Percentiles rank a stretch among this genome's conserved stretches.
phyloP scores from a whole-genome alignment of 1,139 yeast genomes.

The Candida sp. region DNA sequence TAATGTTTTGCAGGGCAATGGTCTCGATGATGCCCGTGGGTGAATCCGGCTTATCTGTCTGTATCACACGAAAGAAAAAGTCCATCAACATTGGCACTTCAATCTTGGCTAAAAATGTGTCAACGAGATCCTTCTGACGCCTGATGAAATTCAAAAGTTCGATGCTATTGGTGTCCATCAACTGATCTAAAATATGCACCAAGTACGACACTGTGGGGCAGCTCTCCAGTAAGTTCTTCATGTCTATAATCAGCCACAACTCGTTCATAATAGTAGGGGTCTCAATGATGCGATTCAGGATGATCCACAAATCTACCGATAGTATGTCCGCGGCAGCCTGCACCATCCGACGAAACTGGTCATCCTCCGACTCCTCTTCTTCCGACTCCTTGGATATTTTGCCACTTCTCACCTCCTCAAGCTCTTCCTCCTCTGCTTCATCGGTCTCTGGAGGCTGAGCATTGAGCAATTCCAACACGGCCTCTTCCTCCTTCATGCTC shows the following conservation, averaged over 20 bases:
- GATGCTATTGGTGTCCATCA: slow-evolving; percentile 50
- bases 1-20: slow-evolving; percentile 52
- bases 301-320: slow-evolving; percentile 48
- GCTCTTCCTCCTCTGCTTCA: slow-evolving; percentile 16
- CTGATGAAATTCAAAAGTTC: slow-evolving; percentile 58
- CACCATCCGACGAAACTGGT: slow-evolving; percentile 42
- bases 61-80: slow-evolving; percentile 60
- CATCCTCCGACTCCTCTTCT: slow-evolving; percentile 35
- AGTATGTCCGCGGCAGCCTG: slow-evolving; percentile 49
- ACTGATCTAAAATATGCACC: slow-evolving; percentile 48
- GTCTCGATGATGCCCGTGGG: slow-evolving; percentile 66
- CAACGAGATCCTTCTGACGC: slow-evolving; percentile 55
- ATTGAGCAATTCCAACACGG: slow-evolving; percentile 18
- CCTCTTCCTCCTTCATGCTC: slow-evolving; percentile 27
- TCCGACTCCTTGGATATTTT: slow-evolving; percentile 14
- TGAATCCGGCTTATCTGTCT: slow-evolving; percentile 66
- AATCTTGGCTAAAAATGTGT: slow-evolving; percentile 55
- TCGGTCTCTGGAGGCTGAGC: slow-evolving; percentile 11
- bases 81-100: slow-evolving; percentile 63
- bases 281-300: slow-evolving; percentile 49
- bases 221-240: slow-evolving; percentile 41
- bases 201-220: slow-evolving; percentile 45
- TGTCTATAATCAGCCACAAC: slow-evolving; percentile 46
- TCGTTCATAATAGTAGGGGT: slow-evolving; percentile 45
- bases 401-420: slow-evolving; percentile 11